Base-by-base conservation (phyloP, 2,329 filamentous ascomycete genomes). In the Fusarium succisae region DNA sequence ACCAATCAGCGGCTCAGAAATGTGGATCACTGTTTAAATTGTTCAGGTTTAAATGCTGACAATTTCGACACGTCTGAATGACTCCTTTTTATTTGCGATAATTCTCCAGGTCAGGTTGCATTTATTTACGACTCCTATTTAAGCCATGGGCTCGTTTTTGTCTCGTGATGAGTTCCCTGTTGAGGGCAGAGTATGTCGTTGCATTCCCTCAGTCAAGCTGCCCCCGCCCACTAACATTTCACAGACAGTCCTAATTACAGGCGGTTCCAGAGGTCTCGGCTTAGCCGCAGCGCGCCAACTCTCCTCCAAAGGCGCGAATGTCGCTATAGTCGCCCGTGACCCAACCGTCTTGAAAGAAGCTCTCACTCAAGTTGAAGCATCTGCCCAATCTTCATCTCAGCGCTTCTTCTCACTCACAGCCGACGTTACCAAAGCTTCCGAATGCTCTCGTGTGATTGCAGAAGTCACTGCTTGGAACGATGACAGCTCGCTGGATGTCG, bases 201-300 rank as follows among this genome's bases (percentile, higher is more conserved):
- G 1, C n/a, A 14, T n/a, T 4, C 13, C 48, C 24, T 15, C 28
- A 8, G 5, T 4, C 12, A 2, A 55, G 15, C 20, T 13, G 11
- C 4, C 2, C 4, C 28, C 5, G 1, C 5, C 22, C 6, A 5
- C 63, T 74, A 14, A 74, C 8, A 28, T 14, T 3, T 8, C 1
- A 3, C 20, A 74, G 71, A 74, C 71, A 15, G 26, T 74, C 6
- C 47, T 74, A 10, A 65, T 74, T 28, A 72, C 71, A 8, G 71
- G 71, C 4, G 71, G 71, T 17, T 74, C 71, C 10, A 72, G 71
- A 20, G 71, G 71, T 8, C 50, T 74, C 0, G 71, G 71, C 5
- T 24, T 74, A 3, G 71, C 63, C 45, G 71, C 71, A 11, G 71
- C 71, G 2, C 71, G 67, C 3, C 71, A 74, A 14, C 67, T 74